phyloP scores from a whole-genome alignment of 116 monocot species.

The Phalaenopsis hybrid region DNA sequence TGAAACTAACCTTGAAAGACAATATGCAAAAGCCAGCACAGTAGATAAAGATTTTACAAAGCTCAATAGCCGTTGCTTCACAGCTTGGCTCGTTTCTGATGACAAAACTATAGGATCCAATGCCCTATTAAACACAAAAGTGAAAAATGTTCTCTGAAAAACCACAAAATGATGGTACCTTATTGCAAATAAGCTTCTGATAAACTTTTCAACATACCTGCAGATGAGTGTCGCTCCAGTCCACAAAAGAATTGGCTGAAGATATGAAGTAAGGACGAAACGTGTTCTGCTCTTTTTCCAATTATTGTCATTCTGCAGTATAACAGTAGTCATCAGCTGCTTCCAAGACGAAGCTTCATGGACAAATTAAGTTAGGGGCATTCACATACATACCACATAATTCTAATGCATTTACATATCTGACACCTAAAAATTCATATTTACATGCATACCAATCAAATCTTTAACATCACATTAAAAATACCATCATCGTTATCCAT shows the following conservation, averaged over 20 bases:
- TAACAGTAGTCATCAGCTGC: conserved; percentile 1
- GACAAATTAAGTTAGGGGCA: not conserved
- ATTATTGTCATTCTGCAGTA: conserved; percentile 43
- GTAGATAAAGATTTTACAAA: conserved; percentile 87
- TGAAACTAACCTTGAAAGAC: conserved; percentile 61
- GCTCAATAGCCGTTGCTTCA: conserved; percentile 68
- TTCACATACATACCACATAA: too few relatives aligned
- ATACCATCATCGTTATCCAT: too few relatives aligned
- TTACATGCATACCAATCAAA: too few relatives aligned
- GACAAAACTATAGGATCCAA: conserved; percentile 63
- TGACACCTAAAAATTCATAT: too few relatives aligned
- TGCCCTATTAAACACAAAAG: conserved; percentile 34
- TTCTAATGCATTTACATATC: too few relatives aligned
- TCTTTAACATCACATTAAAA: too few relatives aligned
- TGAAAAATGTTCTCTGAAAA: not conserved
- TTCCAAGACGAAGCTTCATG: not conserved
- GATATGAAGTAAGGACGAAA: conserved; percentile 55
- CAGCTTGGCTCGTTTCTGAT: conserved; percentile 76
- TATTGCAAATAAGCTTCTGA: not conserved
- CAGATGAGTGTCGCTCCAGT: conserved; percentile 64
- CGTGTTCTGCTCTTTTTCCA: conserved; percentile 87
- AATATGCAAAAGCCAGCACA: conserved; percentile 83
- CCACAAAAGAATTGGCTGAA: conserved; percentile 93
- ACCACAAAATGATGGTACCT: not conserved
- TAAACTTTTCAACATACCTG: conserved; percentile 33